These are phyloP conservation scores for Metarhizium brunneum DNA, from an alignment of 2,329 filamentous ascomycete species.

Conservation along the genomic window DNA sequence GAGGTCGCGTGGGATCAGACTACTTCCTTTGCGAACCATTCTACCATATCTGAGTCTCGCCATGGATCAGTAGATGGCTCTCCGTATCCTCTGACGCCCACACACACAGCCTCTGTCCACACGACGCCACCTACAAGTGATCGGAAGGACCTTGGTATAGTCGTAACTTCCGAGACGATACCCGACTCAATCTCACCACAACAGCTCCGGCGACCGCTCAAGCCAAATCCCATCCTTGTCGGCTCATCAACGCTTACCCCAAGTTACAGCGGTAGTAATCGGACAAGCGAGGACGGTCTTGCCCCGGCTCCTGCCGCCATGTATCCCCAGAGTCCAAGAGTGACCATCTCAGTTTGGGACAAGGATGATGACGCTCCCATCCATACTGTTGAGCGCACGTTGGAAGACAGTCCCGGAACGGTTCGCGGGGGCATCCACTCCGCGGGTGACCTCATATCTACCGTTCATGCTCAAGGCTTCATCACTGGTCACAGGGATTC, in stretches of 20 bases:
- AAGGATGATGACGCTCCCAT: conserved; percentile 28
- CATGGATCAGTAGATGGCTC: conserved; percentile 14
- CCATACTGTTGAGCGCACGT: conserved; percentile 30
- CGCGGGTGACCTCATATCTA: conserved; percentile 30
- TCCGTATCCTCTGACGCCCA: conserved; percentile 40
- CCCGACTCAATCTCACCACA: conserved; percentile 31
- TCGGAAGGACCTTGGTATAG: conserved; percentile 16
- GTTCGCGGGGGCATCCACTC: conserved; percentile 25
- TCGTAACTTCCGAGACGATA: conserved; percentile 14
- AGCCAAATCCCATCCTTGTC: conserved; percentile 20
- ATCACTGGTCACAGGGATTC: conserved; percentile 25
- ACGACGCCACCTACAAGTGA: conserved; percentile 32
- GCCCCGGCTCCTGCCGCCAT: conserved; percentile 30
- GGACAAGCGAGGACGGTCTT: conserved; percentile 41
- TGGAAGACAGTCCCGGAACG: conserved; percentile 27
- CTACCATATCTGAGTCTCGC: background rate
- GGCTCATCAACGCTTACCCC: conserved; percentile 35
- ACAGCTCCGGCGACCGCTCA: conserved; percentile 31
- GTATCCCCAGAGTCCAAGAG: conserved; percentile 40
- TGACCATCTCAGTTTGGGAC: conserved; percentile 49
- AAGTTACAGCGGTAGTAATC: conserved; percentile 37
- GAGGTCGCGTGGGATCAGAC: conserved; percentile 18
- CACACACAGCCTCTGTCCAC: conserved; percentile 39
- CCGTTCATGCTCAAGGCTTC: conserved; percentile 10
- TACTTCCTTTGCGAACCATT: conserved; percentile 7